A percentile compares a stretch with the other conserved stretches of the same genome.
These are phyloP conservation scores for Phytophthora pseudosyringae DNA, from an alignment of 352 stramenopile genomes.

Conservation along the genomic window DNA sequence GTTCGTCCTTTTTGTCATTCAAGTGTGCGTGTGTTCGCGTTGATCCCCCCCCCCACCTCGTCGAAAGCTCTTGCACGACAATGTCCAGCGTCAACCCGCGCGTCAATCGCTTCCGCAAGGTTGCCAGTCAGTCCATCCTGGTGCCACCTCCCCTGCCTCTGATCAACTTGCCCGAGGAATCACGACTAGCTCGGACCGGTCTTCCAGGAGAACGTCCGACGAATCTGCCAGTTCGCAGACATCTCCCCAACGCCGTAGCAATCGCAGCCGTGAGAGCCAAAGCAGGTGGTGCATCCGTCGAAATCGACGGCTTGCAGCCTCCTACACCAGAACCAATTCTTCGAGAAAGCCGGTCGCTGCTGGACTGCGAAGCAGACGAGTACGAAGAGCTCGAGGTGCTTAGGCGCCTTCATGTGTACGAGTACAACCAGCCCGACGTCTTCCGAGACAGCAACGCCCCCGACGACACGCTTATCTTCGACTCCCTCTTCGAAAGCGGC, in stretches of 20 bases:
- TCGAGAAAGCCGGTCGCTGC: constrained; percentile 41
- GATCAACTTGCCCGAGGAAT: constrained; percentile 63
- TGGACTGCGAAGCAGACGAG: constrained; percentile 47
- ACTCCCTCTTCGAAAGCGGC: constrained; percentile 81
- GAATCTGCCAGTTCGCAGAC: constrained; percentile 57
- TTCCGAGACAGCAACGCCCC: constrained; percentile 39
- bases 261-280: constrained; percentile 10
- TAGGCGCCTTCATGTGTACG: constrained; percentile 59
- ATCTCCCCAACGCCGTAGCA: constrained; percentile 26
- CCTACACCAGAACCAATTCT: constrained; percentile 52
- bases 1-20: constrained; percentile 10
- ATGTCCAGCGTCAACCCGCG: constrained; percentile 33
- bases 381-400: constrained; percentile 39
- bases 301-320: constrained; percentile 11
- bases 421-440: constrained; percentile 71
- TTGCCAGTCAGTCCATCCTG: constrained; percentile 33
- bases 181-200: constrained; percentile 47
- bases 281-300: background rate
- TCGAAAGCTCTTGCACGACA: background rate
- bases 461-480: constrained; percentile 69
- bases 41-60: too few species aligned
- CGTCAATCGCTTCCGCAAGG: constrained; percentile 33
- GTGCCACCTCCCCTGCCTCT: constrained; percentile 66
- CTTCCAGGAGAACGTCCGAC: constrained; percentile 41
- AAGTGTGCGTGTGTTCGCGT: too few species aligned